These are phyloP conservation scores for Hericium coralloides DNA, from an alignment of 768 basidiomycete genomes.

Conservation along the genomic window DNA sequence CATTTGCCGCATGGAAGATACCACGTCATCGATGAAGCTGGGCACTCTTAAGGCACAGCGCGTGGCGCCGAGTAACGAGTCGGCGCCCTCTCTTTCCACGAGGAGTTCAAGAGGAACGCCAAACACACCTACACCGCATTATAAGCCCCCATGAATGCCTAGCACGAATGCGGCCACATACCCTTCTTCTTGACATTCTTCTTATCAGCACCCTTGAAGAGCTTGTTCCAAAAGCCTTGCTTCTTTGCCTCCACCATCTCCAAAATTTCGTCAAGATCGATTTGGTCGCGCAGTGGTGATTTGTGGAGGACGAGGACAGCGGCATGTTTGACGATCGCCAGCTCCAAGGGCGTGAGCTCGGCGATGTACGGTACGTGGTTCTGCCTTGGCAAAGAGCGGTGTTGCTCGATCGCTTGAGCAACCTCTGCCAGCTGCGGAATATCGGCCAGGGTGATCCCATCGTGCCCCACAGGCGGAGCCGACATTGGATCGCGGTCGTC, in stretches of 20 bases:
- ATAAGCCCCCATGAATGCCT: constrained; percentile 10
- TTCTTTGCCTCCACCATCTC: constrained; percentile 92
- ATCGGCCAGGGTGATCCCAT: constrained; percentile 88
- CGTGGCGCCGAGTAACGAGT: constrained; percentile 87
- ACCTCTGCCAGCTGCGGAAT: constrained; percentile 90
- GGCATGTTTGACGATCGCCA: constrained; percentile 86
- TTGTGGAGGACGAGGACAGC: constrained; percentile 75
- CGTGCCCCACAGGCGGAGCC: constrained; percentile 24
- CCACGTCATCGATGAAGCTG: constrained; percentile 96
- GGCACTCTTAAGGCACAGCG: constrained; percentile 80
- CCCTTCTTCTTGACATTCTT: constrained; percentile 88
- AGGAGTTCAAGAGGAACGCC: constrained; percentile 87
- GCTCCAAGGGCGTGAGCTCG: constrained; percentile 75
- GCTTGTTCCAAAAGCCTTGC: constrained; percentile 90
- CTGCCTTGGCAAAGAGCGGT: constrained; percentile 71
- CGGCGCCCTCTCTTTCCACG: constrained; percentile 92
- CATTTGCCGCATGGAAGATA: constrained; percentile 99
- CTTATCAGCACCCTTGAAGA: constrained; percentile 82
- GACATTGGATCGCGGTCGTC: constrained; percentile 22
- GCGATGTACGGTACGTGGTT: constrained; percentile 77
- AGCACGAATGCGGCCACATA: constrained; percentile 19
- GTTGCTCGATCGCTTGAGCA: constrained; percentile 83
- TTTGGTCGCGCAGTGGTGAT: constrained; percentile 70
- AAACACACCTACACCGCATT: constrained; percentile 63
- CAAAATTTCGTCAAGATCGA: constrained; percentile 88